phyloP scores from a whole-genome alignment of 73 alveolate species.

The Effrenium voratum region DNA sequence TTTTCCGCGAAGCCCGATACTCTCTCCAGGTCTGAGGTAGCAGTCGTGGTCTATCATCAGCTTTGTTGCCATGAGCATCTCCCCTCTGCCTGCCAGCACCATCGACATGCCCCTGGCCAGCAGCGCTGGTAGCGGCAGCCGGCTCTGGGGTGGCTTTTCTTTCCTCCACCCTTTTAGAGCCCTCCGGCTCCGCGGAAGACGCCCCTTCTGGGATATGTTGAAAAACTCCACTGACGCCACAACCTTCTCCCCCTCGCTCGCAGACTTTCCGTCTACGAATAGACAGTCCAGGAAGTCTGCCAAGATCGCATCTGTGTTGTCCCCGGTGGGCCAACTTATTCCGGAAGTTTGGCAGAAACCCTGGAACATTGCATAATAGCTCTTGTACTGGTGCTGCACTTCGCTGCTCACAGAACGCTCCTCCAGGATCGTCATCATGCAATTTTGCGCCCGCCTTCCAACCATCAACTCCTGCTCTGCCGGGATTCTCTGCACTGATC shows the following conservation, averaged over 20 bases:
- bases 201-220: neutral
- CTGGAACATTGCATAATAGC: neutral
- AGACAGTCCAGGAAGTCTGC: neutral
- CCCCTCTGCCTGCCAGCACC: neutral
- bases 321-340: neutral
- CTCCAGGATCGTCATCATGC: neutral
- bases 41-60: neutral
- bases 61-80: neutral
- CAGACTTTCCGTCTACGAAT: neutral
- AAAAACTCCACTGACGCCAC: slow-evolving; percentile 33
- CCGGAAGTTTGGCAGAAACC: slow-evolving; percentile 26
- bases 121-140: slow-evolving; percentile 37
- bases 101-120: slow-evolving; percentile 1
- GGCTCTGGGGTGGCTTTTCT: neutral
- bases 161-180: slow-evolving; percentile 44
- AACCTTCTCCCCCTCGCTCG: slow-evolving; percentile 26
- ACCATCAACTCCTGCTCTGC: neutral
- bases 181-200: neutral
- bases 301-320: neutral
- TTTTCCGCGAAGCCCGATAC: neutral
- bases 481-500: neutral
- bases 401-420: neutral
- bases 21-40: neutral
- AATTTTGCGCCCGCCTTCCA: neutral
- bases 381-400: neutral